Evolutionary conservation across 768 basidiomycete genomes (phyloP), one percentile per base, ranked within the genome.

Genomic region (Tricholoma terreum): DNA sequence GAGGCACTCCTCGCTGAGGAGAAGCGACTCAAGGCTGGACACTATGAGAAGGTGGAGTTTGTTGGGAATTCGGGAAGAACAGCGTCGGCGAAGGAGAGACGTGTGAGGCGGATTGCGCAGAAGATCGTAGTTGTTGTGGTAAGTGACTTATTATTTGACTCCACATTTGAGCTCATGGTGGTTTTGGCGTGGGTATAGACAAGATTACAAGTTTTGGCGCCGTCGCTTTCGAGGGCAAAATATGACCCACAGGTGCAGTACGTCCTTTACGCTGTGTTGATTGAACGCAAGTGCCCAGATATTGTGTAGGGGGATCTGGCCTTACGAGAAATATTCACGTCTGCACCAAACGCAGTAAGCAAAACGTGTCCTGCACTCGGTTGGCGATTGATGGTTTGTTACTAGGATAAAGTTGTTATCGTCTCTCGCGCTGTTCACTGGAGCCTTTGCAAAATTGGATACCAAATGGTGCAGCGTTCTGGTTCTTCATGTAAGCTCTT

Each of bases 1-100:
- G 78, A 80, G 63, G 76, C 76, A 3, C 73, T 80, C 61, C 72
- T 80, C 10, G 71, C 75, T 1, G 78, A 79, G 61, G 77, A 78
- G 59, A 70, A 69, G 5, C 68, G 69, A 12, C 71, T 71, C 2
- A 64, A 72, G 19, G 54, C 58, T 15, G 74, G 73, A 2, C 52
- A 72, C 42, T 51, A 63, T 36, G 73, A 74, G 55, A 68, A 71
- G 48, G 63, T 68, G 7, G 59, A 67, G 21, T 68, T 68, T 49
- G 59, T 63, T 2, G 63, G 54, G 43, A 3, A 59, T 6, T 65
- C 68, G n/a, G 57, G 51, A 14, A 61, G 61, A 21, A 67, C 63
- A 15, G 61, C 66, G 19, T 74, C 76, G 9, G 61, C 66, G 9
- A 77, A 78, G 61, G 76, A 80, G 57, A 68, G 64, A 21, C 68